phyloP scores from a whole-genome alignment of 1,284 basidiomycete genomes.

The Microbotryum silenes-acaulis region DNA sequence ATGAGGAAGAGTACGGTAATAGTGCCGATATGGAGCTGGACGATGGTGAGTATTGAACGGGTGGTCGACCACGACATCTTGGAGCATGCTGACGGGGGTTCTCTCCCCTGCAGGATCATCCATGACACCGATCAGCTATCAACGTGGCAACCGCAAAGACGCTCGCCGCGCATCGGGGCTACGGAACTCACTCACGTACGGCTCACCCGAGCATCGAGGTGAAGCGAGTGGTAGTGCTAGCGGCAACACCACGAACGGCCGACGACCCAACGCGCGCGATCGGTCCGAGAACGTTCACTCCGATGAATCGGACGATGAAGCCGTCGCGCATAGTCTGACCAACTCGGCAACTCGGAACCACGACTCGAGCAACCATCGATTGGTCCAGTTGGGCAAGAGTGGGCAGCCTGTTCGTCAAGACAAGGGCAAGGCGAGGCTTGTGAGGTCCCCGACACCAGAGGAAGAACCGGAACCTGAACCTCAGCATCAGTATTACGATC shows the following conservation, averaged over 20 bases:
- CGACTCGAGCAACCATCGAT: no score
- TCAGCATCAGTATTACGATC: neutral
- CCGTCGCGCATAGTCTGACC: conserved; percentile 8
- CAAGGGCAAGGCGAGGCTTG: neutral
- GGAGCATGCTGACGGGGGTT: no score
- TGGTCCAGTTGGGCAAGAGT: no score
- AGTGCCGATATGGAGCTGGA: conserved; percentile 50
- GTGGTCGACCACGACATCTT: no score
- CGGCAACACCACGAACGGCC: conserved; percentile 34
- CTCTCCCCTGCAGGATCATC: conserved; percentile 2
- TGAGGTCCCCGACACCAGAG: neutral
- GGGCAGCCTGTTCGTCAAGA: no score
- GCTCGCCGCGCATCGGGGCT: neutral
- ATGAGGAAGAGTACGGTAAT: conserved; percentile 40
- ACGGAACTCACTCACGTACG: neutral
- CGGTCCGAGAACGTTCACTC: neutral
- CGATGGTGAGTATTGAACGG: conserved; percentile 45
- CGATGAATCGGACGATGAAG: conserved; percentile 9
- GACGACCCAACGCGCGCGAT: conserved; percentile 24
- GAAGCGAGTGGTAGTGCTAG: neutral
- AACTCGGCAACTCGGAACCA: conserved; percentile 2
- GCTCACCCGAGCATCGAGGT: no score
- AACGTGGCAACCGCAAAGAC: conserved; percentile 7
- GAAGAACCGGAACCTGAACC: neutral
- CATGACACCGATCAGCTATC: conserved; percentile 7